Evolutionary conservation across 495 filamentous ascomycete genomes (phyloP).

Genomic region (Xylaria flabelliformis): DNA sequence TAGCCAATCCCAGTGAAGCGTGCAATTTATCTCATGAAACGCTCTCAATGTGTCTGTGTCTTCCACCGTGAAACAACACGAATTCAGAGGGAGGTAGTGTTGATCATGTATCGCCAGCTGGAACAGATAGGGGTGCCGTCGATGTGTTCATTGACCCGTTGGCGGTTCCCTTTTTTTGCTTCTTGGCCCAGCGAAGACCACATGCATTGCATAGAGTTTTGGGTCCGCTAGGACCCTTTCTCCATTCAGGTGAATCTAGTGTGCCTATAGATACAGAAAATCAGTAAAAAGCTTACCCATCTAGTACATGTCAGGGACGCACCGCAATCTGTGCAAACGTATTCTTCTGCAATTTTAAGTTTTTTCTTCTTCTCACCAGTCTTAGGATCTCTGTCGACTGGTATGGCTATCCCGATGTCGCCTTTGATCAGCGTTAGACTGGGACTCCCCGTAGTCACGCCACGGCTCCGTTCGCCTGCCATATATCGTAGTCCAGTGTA

Average conservation of each 20-base stretch:
- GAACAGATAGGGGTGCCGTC: conserved; percentile 22
- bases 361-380: conserved; percentile 86
- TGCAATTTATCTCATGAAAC: conserved; percentile 8
- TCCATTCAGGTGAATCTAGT: conserved; percentile 93
- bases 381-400: conserved; percentile 71
- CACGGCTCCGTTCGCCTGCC: conserved; percentile 86
- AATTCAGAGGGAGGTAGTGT: neutral
- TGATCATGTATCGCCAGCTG: conserved; percentile 23
- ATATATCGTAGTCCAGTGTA: conserved; percentile 87
- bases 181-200: conserved; percentile 85
- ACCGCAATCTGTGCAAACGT: conserved; percentile 96
- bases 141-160: conserved; percentile 29
- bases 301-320: conserved; percentile 31
- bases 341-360: conserved; percentile 87
- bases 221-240: conserved; percentile 90
- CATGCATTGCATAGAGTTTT: conserved; percentile 99
- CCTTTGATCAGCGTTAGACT: conserved; percentile 83
- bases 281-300: conserved; percentile 5
- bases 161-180: conserved; percentile 68
- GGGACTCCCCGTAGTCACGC: conserved; percentile 84
- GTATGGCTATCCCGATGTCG: conserved; percentile 84
- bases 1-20: neutral
- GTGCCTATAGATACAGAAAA: conserved; percentile 55
- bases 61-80: neutral
- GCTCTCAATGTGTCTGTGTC: neutral